phyloP scores from a whole-genome alignment of 2,329 filamentous ascomycete species.

The Neofusicoccum parvum region DNA sequence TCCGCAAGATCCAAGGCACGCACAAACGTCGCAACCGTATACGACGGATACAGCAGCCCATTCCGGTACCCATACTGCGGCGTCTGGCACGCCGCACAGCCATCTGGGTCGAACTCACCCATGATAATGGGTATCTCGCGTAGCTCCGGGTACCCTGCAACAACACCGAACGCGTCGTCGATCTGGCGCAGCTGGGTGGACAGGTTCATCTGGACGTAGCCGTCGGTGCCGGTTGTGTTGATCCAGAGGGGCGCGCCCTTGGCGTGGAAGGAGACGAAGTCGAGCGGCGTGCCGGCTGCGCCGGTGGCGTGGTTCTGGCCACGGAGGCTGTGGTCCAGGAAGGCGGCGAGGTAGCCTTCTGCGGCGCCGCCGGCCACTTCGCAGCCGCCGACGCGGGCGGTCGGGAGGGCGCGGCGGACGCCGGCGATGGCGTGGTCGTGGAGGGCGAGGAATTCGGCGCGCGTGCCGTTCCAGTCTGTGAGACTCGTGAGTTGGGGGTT shows the following conservation, averaged over 20 bases:
- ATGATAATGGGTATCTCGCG: slow-evolving; percentile 8
- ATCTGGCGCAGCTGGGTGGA: slow-evolving; percentile 14
- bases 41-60: slow-evolving; percentile 10
- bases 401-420: slow-evolving; percentile 5
- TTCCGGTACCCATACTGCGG: slow-evolving; percentile 18
- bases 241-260: slow-evolving; percentile 12
- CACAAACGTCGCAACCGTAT: slow-evolving; percentile 1
- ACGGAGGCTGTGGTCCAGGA: slow-evolving; percentile 8
- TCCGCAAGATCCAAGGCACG: slow-evolving; percentile 6
- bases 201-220: slow-evolving; percentile 14
- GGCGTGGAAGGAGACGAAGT: slow-evolving; percentile 19
- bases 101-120: slow-evolving; percentile 14
- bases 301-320: slow-evolving; percentile 16
- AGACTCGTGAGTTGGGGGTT: background rate
- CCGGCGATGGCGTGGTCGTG: slow-evolving; percentile 17
- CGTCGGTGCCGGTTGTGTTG: background rate
- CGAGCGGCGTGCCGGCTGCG: slow-evolving; percentile 12
- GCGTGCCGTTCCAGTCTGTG: slow-evolving; percentile 17
- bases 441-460: background rate
- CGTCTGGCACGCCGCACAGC: slow-evolving; percentile 17
- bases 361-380: no score
- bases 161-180: slow-evolving; percentile 8
- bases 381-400: background rate
- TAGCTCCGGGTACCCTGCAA: background rate
- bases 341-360: background rate